These are phyloP conservation scores for Paracoccidioides lutzii DNA, from an alignment of 2,329 filamentous ascomycete genomes.

Conservation along the genomic window DNA sequence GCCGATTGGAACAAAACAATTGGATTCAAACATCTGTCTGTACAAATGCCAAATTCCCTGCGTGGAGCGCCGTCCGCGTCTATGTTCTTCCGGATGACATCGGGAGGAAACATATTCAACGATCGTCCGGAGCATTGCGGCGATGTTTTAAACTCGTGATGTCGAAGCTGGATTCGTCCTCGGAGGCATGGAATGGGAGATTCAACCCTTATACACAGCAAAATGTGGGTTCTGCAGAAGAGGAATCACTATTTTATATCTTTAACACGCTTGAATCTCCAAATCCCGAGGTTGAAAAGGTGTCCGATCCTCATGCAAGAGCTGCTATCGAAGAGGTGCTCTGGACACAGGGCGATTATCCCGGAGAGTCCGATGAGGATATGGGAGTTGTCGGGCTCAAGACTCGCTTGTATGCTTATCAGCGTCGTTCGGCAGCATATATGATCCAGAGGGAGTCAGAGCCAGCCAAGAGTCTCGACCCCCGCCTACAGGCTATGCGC, in stretches of 20 bases:
- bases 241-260: constrained; percentile 38
- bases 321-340: constrained; percentile 28
- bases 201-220: constrained; percentile 9
- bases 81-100: constrained; percentile 32
- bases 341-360: constrained; percentile 8
- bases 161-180: constrained; percentile 27
- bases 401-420: constrained; percentile 62
- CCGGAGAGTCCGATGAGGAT: constrained; percentile 10
- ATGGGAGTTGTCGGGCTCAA: constrained; percentile 26
- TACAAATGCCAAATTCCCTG: constrained; percentile 9
- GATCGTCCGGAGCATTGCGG: constrained; percentile 22
- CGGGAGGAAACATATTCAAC: constrained; percentile 21
- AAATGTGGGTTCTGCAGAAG: constrained; percentile 13
- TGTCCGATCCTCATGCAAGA: constrained; percentile 22
- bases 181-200: constrained; percentile 27
- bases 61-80: constrained; percentile 20
- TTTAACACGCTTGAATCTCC: constrained; percentile 37
- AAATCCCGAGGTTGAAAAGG: constrained; percentile 18
- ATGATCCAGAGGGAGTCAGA: constrained; percentile 74
- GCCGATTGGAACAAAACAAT: constrained; percentile 18
- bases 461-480: constrained; percentile 55
- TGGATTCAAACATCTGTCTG: constrained; percentile 24
- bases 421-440: constrained; percentile 61
- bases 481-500: constrained; percentile 48
- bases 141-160: constrained; percentile 28